These are phyloP conservation scores for Podospora tetraspora DNA, from an alignment of 495 filamentous ascomycete genomes.

Conservation along the genomic window DNA sequence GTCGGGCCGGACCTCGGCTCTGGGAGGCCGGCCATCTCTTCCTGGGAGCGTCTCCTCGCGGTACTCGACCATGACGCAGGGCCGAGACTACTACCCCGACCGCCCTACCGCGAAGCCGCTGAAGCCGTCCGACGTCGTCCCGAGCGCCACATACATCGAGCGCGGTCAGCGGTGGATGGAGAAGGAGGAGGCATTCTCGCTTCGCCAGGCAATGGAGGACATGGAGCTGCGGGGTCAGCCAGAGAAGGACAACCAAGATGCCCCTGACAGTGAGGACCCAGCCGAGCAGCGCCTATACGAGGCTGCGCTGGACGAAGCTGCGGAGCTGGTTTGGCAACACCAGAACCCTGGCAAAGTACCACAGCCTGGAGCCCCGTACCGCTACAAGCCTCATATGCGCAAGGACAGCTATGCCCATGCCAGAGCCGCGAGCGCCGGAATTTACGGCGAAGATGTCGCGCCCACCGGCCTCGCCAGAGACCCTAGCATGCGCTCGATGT, in stretches of 20 bases:
- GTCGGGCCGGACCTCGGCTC: not conserved
- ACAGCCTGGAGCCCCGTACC: slow-evolving; percentile 57
- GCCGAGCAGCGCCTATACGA: slow-evolving; percentile 65
- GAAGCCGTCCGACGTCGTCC: slow-evolving; percentile 47
- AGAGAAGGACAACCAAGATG: slow-evolving; percentile 19
- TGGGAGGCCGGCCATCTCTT: slow-evolving; percentile 31
- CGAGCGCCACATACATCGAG: slow-evolving; percentile 68
- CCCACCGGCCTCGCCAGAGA: slow-evolving; percentile 46
- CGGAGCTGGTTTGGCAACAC: slow-evolving; percentile 82
- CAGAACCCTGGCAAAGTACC: slow-evolving; percentile 56
- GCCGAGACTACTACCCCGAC: slow-evolving; percentile 43
- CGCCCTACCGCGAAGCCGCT: slow-evolving; percentile 30
- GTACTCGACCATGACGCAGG: slow-evolving; percentile 34
- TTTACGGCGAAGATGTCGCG: slow-evolving; percentile 44
- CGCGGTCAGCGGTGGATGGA: slow-evolving; percentile 78
- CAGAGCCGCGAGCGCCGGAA: slow-evolving; percentile 54
- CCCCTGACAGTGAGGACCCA: slow-evolving; percentile 30
- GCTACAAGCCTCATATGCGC: slow-evolving; percentile 55
- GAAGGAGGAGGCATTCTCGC: slow-evolving; percentile 71
- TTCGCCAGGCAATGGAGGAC: slow-evolving; percentile 75
- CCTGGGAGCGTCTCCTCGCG: slow-evolving; percentile 39
- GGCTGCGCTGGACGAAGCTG: slow-evolving; percentile 79
- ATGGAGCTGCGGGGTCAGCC: slow-evolving; percentile 46
- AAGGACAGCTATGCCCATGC: slow-evolving; percentile 59
- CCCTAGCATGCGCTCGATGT: slow-evolving; percentile 41